phyloP scores from a whole-genome alignment of 2,329 filamentous ascomycete genomes.

The Paramyrothecium roridum region DNA sequence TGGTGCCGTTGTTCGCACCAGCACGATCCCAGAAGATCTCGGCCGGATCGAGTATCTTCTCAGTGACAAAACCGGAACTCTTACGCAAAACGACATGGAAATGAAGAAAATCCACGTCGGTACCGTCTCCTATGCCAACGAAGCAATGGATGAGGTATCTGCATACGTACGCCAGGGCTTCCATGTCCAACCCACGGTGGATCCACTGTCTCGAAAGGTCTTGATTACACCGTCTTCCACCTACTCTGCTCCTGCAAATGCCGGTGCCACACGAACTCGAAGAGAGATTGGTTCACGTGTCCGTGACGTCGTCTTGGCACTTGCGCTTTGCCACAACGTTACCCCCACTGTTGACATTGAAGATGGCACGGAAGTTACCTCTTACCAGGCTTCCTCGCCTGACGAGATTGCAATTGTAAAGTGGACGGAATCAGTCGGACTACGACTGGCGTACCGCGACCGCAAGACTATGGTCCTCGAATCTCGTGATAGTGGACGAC shows the following conservation, averaged over 20 bases:
- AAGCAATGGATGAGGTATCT: conserved; percentile 96
- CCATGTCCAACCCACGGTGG: conserved; percentile 45
- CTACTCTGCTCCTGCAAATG: conserved; percentile 57
- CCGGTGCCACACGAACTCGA: conserved; percentile 73
- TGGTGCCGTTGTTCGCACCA: conserved; percentile 89
- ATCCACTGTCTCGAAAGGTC: conserved; percentile 38
- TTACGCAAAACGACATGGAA: conserved; percentile 98
- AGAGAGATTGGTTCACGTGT: conserved; percentile 93
- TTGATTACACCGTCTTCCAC: conserved; percentile 76
- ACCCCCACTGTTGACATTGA: conserved; percentile 80
- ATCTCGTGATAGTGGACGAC: conserved; percentile 68
- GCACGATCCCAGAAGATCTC: conserved; percentile 94
- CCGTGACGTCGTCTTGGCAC: conserved; percentile 84
- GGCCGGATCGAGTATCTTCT: conserved; percentile 94
- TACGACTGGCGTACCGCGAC: conserved; percentile 81
- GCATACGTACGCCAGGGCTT: conserved; percentile 86
- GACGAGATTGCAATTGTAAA: conserved; percentile 97
- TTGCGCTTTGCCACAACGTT: conserved; percentile 95
- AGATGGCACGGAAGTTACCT: conserved; percentile 71
- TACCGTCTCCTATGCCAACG: conserved; percentile 95
- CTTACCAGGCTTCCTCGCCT: conserved; percentile 94
- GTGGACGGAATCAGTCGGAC: conserved; percentile 90
- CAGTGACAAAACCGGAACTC: conserved; percentile 96
- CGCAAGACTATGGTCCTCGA: conserved; percentile 81
- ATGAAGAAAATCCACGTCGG: conserved; percentile 98